Conservation (phyloP, 306 rosid genomes). For the Mucuna pruriens region DNA sequence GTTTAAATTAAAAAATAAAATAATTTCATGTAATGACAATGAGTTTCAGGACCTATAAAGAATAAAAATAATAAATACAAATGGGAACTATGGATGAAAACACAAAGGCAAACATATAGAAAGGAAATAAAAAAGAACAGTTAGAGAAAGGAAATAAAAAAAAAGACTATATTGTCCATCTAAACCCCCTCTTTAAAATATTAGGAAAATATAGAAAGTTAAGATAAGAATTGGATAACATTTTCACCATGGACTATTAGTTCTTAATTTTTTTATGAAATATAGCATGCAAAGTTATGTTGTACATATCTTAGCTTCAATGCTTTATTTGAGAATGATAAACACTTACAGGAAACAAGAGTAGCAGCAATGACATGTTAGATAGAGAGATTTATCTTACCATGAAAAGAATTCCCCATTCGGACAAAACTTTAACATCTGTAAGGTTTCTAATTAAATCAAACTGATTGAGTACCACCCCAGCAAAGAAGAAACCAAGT, state of each 20-base stretch:
- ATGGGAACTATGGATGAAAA: too few relatives aligned
- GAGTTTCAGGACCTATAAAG: neutral
- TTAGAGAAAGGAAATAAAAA: too few relatives aligned
- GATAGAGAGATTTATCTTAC: conserved; percentile 59
- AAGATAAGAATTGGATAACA: too few relatives aligned
- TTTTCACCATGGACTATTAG: neutral
- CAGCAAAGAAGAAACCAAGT: conserved; percentile 95
- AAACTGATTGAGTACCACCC: conserved; percentile 88
- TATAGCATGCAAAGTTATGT: conserved; percentile 1
- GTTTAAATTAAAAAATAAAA: neutral
- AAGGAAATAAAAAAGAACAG: too few relatives aligned
- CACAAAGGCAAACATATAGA: too few relatives aligned
- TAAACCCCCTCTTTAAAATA: too few relatives aligned
- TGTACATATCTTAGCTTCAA: conserved; percentile 15
- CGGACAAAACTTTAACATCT: conserved; percentile 91
- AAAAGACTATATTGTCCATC: neutral
- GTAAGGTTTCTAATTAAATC: conserved; percentile 88
- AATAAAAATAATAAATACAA: neutral
- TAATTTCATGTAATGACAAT: neutral
- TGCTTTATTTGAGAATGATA: conserved; percentile 13
- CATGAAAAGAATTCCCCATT: conserved; percentile 98
- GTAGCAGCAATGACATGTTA: neutral
- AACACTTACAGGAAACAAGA: neutral
- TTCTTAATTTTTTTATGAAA: neutral
- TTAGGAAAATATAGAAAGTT: too few relatives aligned